phyloP scores from a whole-genome alignment of 208 protist genomes.

The Strigomonas culicis region DNA sequence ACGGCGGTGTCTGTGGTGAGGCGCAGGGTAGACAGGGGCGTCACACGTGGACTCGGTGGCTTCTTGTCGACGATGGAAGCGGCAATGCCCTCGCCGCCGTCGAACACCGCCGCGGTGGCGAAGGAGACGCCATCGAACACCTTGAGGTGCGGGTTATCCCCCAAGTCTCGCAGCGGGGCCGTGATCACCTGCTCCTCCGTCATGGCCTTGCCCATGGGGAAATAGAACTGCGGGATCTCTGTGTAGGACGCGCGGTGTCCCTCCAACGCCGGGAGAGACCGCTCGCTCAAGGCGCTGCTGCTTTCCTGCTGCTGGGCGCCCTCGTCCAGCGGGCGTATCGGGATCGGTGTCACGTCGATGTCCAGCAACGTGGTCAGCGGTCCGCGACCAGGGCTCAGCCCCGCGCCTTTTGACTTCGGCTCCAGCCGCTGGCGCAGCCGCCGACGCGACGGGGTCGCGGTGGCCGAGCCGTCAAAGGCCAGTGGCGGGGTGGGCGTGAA shows the following conservation, averaged over 20 bases:
- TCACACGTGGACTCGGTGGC: background rate
- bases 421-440: too few relatives aligned
- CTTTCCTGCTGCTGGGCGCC: too few relatives aligned
- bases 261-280: too few relatives aligned
- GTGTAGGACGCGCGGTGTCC: conserved; percentile 25
- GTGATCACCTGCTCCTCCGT: conserved; percentile 38
- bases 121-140: conserved; percentile 50
- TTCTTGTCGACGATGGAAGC: conserved; percentile 8
- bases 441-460: too few relatives aligned
- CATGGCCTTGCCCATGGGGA: conserved; percentile 46
- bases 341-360: too few relatives aligned
- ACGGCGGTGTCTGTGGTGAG: conserved; percentile 57
- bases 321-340: too few relatives aligned
- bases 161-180: conserved; percentile 35
- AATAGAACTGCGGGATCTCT: conserved; percentile 89
- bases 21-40: conserved; percentile 52
- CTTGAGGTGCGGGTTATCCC: conserved; percentile 74
- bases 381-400: too few relatives aligned
- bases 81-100: conserved; percentile 20
- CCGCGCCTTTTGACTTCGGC: too few relatives aligned
- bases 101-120: conserved; percentile 27
- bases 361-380: too few relatives aligned
- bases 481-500: too few relatives aligned
- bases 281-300: too few relatives aligned
- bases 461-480: too few relatives aligned